phyloP scores from a whole-genome alignment of 352 stramenopile genomes.

The Phytophthora cryptogea region DNA sequence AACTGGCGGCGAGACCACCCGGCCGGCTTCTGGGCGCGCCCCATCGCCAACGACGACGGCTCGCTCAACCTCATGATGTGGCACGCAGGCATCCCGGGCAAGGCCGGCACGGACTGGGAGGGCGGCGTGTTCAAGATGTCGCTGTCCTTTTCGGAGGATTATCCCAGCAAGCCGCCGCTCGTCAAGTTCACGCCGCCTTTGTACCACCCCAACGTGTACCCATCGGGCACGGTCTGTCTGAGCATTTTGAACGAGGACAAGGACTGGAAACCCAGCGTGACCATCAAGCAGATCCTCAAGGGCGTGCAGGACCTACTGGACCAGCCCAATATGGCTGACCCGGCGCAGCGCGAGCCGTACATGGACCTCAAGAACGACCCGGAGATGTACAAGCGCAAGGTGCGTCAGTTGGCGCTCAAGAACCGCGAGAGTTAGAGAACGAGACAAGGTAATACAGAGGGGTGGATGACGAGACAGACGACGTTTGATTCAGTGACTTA shows the following conservation, averaged over 20 bases:
- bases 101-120: conserved; percentile 96
- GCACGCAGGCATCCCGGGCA: conserved; percentile 96
- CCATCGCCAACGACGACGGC: conserved; percentile 91
- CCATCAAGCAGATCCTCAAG: conserved; percentile 98
- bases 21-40: conserved; percentile 97
- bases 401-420: conserved; percentile 82
- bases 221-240: conserved; percentile 97
- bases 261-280: conserved; percentile 97
- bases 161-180: conserved; percentile 97
- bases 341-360: conserved; percentile 85
- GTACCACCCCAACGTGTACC: conserved; percentile 98
- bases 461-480: conserved; percentile 8
- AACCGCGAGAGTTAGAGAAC: conserved; percentile 77
- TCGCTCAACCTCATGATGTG: conserved; percentile 97
- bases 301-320: conserved; percentile 94
- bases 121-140: conserved; percentile 97
- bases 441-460: conserved; percentile 8
- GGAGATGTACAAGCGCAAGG: conserved; percentile 88
- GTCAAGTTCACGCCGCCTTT: conserved; percentile 98
- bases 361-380: conserved; percentile 91
- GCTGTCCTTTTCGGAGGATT: conserved; percentile 98
- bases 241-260: conserved; percentile 99
- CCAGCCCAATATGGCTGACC: conserved; percentile 88
- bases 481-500: neutral
- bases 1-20: conserved; percentile 95